These are phyloP conservation scores for Chytridiales sp. DNA, from an alignment of 371 early-diverging fungal species.

Conservation along the genomic window DNA sequence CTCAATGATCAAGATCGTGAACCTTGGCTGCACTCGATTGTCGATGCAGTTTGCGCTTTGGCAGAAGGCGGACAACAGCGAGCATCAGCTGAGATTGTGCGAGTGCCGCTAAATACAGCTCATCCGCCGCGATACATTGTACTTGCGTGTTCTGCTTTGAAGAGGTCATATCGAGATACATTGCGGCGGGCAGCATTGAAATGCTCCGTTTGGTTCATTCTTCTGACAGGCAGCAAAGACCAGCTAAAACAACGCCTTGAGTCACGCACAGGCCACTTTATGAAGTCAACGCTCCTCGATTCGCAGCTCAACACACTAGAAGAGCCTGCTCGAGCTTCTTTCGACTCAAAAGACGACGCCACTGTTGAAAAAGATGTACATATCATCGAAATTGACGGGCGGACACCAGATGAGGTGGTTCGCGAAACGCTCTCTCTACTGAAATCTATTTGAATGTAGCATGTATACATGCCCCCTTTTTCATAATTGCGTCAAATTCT, in stretches of 20 bases:
- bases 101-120: too few relatives aligned
- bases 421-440: too few relatives aligned
- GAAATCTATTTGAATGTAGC: too few relatives aligned
- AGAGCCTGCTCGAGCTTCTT: too few relatives aligned
- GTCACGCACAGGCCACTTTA: slow-evolving; percentile 8
- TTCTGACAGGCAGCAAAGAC: neutral
- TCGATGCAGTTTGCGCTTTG: neutral
- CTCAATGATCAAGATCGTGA: slow-evolving; percentile 7
- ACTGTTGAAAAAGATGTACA: too few relatives aligned
- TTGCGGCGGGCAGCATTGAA: neutral
- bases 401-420: too few relatives aligned
- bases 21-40: slow-evolving; percentile 7
- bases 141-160: slow-evolving; percentile 11
- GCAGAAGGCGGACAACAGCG: too few relatives aligned
- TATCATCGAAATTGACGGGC: too few relatives aligned
- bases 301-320: slow-evolving; percentile 9
- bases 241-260: neutral
- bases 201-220: slow-evolving; percentile 1
- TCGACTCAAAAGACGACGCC: too few relatives aligned
- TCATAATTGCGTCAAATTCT: slow-evolving; percentile 30
- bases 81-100: neutral
- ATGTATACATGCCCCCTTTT: too few relatives aligned
- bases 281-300: neutral
- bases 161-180: slow-evolving; percentile 4
- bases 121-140: too few relatives aligned